These are phyloP conservation scores for Platanthera guangdongensis DNA, from an alignment of 106 monocot genomes.

Conservation along the genomic window DNA sequence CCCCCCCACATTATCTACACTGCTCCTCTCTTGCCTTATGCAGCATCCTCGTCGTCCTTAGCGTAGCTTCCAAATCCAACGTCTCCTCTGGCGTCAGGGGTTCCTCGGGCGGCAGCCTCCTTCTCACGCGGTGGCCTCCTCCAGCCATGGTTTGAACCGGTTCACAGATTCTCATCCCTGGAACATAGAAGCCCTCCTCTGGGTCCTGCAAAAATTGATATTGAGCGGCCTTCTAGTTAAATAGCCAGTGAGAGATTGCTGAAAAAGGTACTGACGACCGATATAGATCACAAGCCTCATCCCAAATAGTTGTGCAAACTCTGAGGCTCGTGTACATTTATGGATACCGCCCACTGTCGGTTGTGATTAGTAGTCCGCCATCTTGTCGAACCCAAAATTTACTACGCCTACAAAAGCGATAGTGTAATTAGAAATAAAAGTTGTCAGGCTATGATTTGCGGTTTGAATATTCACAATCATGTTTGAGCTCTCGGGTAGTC, in stretches of 20 bases:
- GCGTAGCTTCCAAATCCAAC: too few relatives aligned
- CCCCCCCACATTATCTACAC: too few relatives aligned
- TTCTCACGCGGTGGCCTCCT: too few relatives aligned
- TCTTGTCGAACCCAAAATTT: constrained; percentile 13
- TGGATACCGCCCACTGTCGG: constrained; percentile 21
- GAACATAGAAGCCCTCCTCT: background rate
- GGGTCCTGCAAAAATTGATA: background rate
- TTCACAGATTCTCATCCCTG: background rate
- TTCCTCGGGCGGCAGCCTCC: too few relatives aligned
- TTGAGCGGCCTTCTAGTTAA: background rate
- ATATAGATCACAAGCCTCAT: background rate
- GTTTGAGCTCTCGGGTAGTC: background rate
- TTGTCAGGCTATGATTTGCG: background rate
- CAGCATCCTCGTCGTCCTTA: too few relatives aligned
- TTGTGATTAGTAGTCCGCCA: constrained; percentile 33
- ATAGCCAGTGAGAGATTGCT: background rate
- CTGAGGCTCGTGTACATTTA: background rate
- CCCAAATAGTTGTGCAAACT: background rate
- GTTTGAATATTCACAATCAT: constrained; percentile 12
- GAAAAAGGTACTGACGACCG: background rate
- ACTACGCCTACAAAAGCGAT: constrained; percentile 5
- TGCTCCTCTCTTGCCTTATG: too few relatives aligned
- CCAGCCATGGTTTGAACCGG: too few relatives aligned
- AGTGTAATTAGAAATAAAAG: background rate
- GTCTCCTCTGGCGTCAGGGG: too few relatives aligned